Base-by-base conservation (phyloP, 139 green algal species). In the Coelastrella sp. region DNA sequence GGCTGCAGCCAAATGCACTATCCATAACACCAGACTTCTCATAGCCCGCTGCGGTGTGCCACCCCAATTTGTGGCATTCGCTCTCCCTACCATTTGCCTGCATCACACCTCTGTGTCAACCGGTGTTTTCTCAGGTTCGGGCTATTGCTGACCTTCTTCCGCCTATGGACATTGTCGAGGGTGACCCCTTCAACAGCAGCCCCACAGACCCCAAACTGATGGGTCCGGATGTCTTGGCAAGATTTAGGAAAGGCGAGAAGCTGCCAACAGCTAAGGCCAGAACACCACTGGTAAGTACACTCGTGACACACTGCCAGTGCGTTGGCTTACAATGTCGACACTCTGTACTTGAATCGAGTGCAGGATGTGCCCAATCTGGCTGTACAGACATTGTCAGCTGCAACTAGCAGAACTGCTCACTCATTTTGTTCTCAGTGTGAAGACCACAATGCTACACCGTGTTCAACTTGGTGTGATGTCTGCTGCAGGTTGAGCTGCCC, bases 141-240 rank as follows among this genome's bases (percentile, higher is more conserved):
- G 93, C 94, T 11, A 84, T 98, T n/a, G 88, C 92, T 40, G 91
- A 96, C 74, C 79, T 98, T 76, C 89, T 98, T 19, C 95, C 95
- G 2, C 69, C 93, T n/a, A 95, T 98, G 38, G 89, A 96, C 7
- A 91, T 97, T 3, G 91, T 97, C 1, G 87, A 87, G 59, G 92
- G 89, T 48, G 94, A 97, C 88, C 79, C 90, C 30, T 98, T 96
- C 91, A 98, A 97, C 91, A 95, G 89, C 57, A 88, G 90, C 81
- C 93, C 94, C 53, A 92, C 88, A 45, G 94, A 98, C 89, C 87
- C 92, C 74, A 93, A 96, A 89, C 78, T 95, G 73, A 97, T 97
- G 95, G 94, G 94, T 0, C 93, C 94, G 21, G 91, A 97, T 7
- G 89, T 60, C 2, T 86, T 94, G 67, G 63, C 88, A 45, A 86